Conservation (phyloP, 148 eudicot species). For the Cornus florida region DNA sequence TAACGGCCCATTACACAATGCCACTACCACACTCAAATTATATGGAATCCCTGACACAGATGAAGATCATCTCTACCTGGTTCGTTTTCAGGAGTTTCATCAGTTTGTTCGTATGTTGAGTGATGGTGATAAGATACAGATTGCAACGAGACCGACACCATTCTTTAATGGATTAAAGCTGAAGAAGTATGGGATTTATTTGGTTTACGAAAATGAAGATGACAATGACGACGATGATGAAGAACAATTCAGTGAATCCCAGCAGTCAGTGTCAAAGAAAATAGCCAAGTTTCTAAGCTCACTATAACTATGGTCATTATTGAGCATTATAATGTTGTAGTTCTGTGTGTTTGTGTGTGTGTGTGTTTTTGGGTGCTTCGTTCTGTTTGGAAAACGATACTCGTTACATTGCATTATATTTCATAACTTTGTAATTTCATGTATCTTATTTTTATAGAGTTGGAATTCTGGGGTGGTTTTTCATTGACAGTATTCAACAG, state of each 20-base stretch:
- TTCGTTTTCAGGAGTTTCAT: conserved; percentile 3
- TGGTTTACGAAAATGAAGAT: conserved; percentile 17
- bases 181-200: conserved; percentile 11
- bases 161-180: background rate
- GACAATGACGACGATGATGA: conserved; percentile 14
- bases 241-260: background rate
- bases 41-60: conserved; percentile 14
- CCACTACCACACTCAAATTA: background rate
- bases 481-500: too few relatives aligned
- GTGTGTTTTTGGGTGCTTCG: too few relatives aligned
- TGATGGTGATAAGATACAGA: conserved; percentile 8
- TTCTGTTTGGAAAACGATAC: too few relatives aligned
- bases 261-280: background rate
- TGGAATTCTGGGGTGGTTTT: too few relatives aligned
- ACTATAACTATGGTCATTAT: background rate
- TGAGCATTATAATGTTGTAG: too few relatives aligned
- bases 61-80: conserved; percentile 16
- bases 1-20: background rate
- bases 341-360: too few relatives aligned
- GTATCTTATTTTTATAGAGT: too few relatives aligned
- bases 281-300: conserved; percentile 4
- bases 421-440: too few relatives aligned
- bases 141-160: background rate
- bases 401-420: too few relatives aligned
- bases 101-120: background rate